Conservation (phyloP, 164 flowering plant genomes). For the Aristolochia fimbriata region DNA sequence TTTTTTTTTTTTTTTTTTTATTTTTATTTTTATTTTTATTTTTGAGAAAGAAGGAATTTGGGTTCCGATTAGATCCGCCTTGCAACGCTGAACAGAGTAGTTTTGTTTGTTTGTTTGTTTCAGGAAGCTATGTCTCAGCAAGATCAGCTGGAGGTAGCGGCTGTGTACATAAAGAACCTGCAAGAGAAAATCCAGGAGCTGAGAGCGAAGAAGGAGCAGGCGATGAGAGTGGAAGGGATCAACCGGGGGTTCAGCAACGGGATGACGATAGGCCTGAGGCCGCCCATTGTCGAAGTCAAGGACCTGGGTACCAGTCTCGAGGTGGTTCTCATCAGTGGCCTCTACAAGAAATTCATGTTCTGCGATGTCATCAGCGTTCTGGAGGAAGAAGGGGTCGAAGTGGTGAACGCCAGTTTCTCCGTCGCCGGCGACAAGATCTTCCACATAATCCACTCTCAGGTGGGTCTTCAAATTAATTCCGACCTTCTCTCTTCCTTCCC, state of each 20-base stretch:
- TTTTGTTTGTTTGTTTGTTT: too few species aligned
- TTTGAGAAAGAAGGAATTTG: not conserved
- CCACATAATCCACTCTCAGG: constrained; percentile 46
- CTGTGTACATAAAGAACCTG: constrained; percentile 24
- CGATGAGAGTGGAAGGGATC: not conserved
- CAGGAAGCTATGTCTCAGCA: constrained; percentile 26
- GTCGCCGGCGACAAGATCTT: constrained; percentile 23
- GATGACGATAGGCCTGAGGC: not conserved
- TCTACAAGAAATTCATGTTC: constrained; percentile 29
- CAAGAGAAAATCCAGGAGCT: constrained; percentile 23
- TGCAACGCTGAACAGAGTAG: too few species aligned
- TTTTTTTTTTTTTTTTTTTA: not conserved
- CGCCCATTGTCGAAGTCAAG: constrained; percentile 37
- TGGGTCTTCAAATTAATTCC: constrained; percentile 1
- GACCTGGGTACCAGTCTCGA: constrained; percentile 34
- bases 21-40: not conserved
- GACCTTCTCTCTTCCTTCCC: too few species aligned
- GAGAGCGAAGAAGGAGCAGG: constrained; percentile 22
- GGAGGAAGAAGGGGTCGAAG: constrained; percentile 46
- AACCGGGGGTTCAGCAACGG: constrained; percentile 1
- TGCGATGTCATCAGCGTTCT: constrained; percentile 33
- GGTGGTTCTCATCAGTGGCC: constrained; percentile 31
- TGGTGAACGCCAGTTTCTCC: constrained; percentile 30
- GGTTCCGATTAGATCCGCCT: too few species aligned
- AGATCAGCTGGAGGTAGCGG: constrained; percentile 29